These are phyloP conservation scores for Saccharum hybrid DNA, from an alignment of 202 grass and related monocot genomes.

Conservation along the genomic window DNA sequence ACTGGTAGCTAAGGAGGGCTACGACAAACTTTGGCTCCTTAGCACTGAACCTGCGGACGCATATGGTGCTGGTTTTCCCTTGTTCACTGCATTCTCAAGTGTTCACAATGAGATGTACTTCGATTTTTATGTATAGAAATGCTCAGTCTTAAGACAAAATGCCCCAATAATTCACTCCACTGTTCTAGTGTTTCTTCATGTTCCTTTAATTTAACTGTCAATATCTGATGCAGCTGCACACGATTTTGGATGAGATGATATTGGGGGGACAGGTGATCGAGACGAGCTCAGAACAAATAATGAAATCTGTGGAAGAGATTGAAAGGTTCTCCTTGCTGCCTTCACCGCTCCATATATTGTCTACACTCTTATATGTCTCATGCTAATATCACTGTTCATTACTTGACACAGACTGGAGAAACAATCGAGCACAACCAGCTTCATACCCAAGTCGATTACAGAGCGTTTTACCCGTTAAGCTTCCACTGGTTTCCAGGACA, in stretches of 20 bases:
- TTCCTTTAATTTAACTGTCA: background rate
- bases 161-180: background rate
- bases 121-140: background rate
- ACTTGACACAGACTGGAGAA: conserved; percentile 70
- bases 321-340: conserved; percentile 46
- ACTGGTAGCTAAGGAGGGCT: background rate
- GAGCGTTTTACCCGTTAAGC: conserved; percentile 73
- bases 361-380: background rate
- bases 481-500: background rate
- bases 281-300: conserved; percentile 82
- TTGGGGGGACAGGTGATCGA: conserved; percentile 85
- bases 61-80: background rate
- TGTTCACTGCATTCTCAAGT: background rate
- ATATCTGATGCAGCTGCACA: conserved; percentile 77
- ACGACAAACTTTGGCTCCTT: background rate
- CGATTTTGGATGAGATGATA: conserved; percentile 96
- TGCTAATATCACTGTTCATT: conserved; percentile 7
- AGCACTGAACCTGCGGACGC: background rate
- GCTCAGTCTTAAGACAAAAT: conserved; percentile 4
- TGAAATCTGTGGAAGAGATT: conserved; percentile 83
- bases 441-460: conserved; percentile 80
- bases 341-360: conserved; percentile 10
- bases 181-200: background rate
- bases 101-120: background rate
- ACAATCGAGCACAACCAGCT: conserved; percentile 71